A percentile compares a stretch with the other conserved stretches of the same genome.
Conservation (phyloP, 139 green algal species). For the Micractinium conductrix region DNA sequence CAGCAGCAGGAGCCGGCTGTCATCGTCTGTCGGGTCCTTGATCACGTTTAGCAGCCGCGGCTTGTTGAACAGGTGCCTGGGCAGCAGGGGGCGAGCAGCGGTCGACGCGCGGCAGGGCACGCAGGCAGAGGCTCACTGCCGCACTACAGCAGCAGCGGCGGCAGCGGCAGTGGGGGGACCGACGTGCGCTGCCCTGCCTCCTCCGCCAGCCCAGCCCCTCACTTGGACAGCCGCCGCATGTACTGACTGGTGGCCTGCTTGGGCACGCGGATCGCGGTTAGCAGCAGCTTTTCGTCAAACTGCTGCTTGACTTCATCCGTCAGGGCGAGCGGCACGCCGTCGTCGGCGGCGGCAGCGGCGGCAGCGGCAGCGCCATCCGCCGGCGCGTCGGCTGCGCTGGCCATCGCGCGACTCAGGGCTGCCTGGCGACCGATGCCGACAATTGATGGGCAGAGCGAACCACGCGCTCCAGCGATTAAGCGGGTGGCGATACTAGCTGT, state of each 20-base stretch:
- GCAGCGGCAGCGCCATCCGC: background rate
- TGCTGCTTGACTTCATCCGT: background rate
- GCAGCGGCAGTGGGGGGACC: background rate
- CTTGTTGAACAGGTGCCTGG: slow-evolving; percentile 75
- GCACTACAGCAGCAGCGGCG: background rate
- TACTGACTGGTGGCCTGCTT: slow-evolving; percentile 60
- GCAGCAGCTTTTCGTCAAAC: slow-evolving; percentile 36
- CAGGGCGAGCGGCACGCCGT: background rate
- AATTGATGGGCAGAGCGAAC: too few species aligned
- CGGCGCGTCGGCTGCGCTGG: too few species aligned
- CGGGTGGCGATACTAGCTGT: too few species aligned
- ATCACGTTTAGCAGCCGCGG: slow-evolving; percentile 71
- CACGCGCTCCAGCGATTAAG: too few species aligned
- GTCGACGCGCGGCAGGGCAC: background rate
- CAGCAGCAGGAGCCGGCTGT: slow-evolving; percentile 76
- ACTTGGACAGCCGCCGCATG: slow-evolving; percentile 58
- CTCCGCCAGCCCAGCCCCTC: background rate
- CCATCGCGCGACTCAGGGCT: too few species aligned
- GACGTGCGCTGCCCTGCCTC: background rate
- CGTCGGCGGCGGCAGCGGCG: background rate
- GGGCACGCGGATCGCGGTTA: slow-evolving; percentile 69
- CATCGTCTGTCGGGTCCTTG: slow-evolving; percentile 37
- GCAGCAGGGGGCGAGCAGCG: background rate
- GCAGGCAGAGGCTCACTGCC: background rate
- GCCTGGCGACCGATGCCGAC: too few species aligned